phyloP scores from a whole-genome alignment of 129 eudicot genomes.

The Tagetes patula region DNA sequence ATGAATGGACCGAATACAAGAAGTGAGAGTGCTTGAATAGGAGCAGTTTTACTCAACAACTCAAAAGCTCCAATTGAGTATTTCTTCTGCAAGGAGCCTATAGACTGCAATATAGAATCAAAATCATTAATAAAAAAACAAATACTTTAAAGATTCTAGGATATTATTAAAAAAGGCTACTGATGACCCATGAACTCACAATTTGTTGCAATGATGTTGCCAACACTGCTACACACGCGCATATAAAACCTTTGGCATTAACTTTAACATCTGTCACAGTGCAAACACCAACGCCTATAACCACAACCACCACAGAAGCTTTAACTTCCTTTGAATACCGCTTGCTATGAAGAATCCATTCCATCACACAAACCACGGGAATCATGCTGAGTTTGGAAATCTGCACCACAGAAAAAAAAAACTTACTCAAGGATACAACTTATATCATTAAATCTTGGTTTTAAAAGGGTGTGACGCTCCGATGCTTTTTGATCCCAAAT shows the following conservation, averaged over 20 bases:
- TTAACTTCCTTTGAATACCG: slow-evolving; percentile 65
- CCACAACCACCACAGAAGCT: slow-evolving; percentile 66
- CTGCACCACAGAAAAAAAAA: slow-evolving; percentile 27
- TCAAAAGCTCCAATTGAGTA: slow-evolving; percentile 89
- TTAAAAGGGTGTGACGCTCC: no score
- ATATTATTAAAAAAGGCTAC: background rate
- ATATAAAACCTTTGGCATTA: slow-evolving; percentile 79
- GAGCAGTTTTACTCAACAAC: slow-evolving; percentile 91
- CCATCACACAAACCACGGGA: slow-evolving; percentile 88
- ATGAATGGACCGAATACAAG: slow-evolving; percentile 77
- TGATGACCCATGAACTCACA: slow-evolving; percentile 42
- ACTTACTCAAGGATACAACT: background rate
- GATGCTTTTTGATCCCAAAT: no score
- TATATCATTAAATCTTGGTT: background rate
- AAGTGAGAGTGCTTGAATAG: slow-evolving; percentile 84
- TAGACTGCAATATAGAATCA: slow-evolving; percentile 57
- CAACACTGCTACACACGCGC: slow-evolving; percentile 82
- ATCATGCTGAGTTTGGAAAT: slow-evolving; percentile 92
- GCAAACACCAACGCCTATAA: slow-evolving; percentile 93
- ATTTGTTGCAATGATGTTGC: slow-evolving; percentile 84
- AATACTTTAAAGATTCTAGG: background rate
- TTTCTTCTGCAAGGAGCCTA: slow-evolving; percentile 92
- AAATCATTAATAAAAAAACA: slow-evolving; percentile 11
- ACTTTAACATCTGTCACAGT: slow-evolving; percentile 88
- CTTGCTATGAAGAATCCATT: slow-evolving; percentile 71